phyloP scores from a whole-genome alignment of 2,329 filamentous ascomycete species.

The Nemania diffusa region DNA sequence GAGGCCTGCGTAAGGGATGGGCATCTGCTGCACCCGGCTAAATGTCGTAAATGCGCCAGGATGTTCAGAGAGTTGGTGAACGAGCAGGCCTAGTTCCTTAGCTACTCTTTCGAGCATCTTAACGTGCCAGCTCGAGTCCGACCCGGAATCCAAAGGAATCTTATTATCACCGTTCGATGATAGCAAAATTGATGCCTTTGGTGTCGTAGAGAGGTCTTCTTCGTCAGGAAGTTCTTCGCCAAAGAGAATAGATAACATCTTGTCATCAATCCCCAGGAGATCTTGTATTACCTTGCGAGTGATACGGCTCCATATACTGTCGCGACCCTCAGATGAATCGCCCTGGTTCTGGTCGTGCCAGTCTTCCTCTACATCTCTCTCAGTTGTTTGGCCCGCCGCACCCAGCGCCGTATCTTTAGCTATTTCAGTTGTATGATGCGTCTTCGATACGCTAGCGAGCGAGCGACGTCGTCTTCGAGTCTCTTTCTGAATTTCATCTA shows the following conservation, averaged over 20 bases:
- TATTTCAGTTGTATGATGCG: slow-evolving; percentile 42
- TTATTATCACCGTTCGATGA: slow-evolving; percentile 41
- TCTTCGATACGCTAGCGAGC: slow-evolving; percentile 34
- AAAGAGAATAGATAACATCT: slow-evolving; percentile 83
- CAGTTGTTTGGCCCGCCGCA: slow-evolving; percentile 47
- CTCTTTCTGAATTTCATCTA: slow-evolving; percentile 91
- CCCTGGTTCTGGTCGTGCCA: slow-evolving; percentile 64
- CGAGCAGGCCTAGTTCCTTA: slow-evolving; percentile 83
- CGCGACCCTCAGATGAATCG: slow-evolving; percentile 58
- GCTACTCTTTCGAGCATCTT: slow-evolving; percentile 86
- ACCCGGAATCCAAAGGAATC: slow-evolving; percentile 47
- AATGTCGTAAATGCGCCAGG: slow-evolving; percentile 92
- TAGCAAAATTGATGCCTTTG: slow-evolving; percentile 55
- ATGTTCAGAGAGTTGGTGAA: slow-evolving; percentile 85
- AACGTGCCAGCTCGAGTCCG: slow-evolving; percentile 73
- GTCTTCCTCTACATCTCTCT: slow-evolving; percentile 56
- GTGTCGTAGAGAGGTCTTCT: slow-evolving; percentile 60
- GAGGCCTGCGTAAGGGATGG: slow-evolving; percentile 82
- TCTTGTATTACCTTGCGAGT: slow-evolving; percentile 89
- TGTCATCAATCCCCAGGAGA: slow-evolving; percentile 90
- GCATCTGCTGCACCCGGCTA: slow-evolving; percentile 69
- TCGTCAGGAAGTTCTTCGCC: slow-evolving; percentile 77
- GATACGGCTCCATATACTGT: slow-evolving; percentile 82
- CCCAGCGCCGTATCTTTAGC: slow-evolving; percentile 49
- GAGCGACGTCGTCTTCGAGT: slow-evolving; percentile 73